Base-by-base conservation (phyloP, 495 filamentous ascomycete species). In the Staphylotrichum longicolle region DNA sequence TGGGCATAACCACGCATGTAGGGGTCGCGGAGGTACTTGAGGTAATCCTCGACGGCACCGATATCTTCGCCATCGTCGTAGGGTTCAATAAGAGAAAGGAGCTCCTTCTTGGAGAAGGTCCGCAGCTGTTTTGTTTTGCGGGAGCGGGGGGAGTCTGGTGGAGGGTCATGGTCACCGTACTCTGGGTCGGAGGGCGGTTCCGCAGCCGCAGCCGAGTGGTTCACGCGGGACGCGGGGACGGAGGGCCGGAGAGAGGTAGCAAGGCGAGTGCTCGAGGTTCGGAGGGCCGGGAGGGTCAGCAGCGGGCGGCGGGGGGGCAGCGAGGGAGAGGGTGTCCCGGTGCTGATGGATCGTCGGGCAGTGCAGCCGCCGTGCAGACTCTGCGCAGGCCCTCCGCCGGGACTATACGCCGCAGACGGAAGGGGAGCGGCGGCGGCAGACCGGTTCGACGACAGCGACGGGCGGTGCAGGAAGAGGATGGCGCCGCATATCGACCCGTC, bases 401-500 rank as follows among this genome's bases (percentile, higher is more conserved):
- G 27, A 27, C 20, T 27, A 27, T 27, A 27, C 20, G 20, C 20
- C 20, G 20, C 20, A 27, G 20, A 27, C 20, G 20, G 1, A 27
- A 27, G 20, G 20, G 20, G 20, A 27, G 20, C 20, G 20, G 20
- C 20, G 20, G 44, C 54, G 61, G 72, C 58, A 61, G 64, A 64
- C 64, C 67, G 69, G 60, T 52, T 70, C 67, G 66, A 70, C 64
- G 68, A 70, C 70, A 66, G 68, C 63, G 68, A 68, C 65, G 72
- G 69, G 70, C 73, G 73, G 70, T 64, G 67, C 63, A 72, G 68
- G 58, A 74, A 68, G 65, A 74, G 70, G 67, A 80, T 73, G 67
- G 76, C 72, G 76, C 78, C 76, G 75, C 75, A 78, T 76, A 76
- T 75, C 74, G 76, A 77, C 74, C 77, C 73, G 70, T 82, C 75